These are phyloP conservation scores for Laburnicola sp. DNA, from an alignment of 2,329 filamentous ascomycete genomes.

Conservation along the genomic window DNA sequence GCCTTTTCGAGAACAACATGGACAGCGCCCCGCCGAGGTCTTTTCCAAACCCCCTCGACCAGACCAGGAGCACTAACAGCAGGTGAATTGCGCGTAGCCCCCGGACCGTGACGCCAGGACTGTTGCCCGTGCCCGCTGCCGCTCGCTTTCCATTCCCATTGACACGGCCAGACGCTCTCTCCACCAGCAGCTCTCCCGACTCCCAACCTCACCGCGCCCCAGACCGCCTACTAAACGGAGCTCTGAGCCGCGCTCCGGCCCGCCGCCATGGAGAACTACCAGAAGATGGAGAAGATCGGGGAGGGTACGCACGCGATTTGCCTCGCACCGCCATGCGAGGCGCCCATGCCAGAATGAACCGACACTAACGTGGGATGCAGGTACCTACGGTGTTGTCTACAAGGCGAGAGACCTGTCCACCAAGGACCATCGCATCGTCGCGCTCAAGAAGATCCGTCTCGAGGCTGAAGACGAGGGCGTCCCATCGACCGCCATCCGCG, in stretches of 20 bases:
- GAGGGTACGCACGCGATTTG: constrained; percentile 65
- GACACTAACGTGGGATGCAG: constrained; percentile 52
- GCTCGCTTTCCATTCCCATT: background rate
- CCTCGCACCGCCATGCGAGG: background rate
- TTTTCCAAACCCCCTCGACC: constrained; percentile 11
- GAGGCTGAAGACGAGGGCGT: constrained; percentile 95
- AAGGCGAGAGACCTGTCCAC: constrained; percentile 86
- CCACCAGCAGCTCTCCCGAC: background rate
- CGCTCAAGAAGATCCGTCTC: constrained; percentile 92
- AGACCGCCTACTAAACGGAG: constrained; percentile 27
- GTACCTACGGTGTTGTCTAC: constrained; percentile 94
- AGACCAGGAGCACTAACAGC: constrained; percentile 30
- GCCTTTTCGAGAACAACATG: constrained; percentile 4
- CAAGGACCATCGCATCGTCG: constrained; percentile 77
- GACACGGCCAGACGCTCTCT: background rate
- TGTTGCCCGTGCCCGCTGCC: background rate
- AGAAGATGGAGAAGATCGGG: constrained; percentile 95
- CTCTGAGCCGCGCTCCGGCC: constrained; percentile 13
- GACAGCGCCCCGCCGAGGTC: constrained; percentile 15
- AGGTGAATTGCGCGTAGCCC: constrained; percentile 17
- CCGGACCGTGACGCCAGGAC: constrained; percentile 1
- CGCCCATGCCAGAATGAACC: background rate
- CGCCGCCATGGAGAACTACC: constrained; percentile 83
- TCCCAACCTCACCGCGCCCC: background rate
- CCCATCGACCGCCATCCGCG: constrained; percentile 88